Conservation (phyloP, 257 asterid genomes). For the Ligustrum vulgare region DNA sequence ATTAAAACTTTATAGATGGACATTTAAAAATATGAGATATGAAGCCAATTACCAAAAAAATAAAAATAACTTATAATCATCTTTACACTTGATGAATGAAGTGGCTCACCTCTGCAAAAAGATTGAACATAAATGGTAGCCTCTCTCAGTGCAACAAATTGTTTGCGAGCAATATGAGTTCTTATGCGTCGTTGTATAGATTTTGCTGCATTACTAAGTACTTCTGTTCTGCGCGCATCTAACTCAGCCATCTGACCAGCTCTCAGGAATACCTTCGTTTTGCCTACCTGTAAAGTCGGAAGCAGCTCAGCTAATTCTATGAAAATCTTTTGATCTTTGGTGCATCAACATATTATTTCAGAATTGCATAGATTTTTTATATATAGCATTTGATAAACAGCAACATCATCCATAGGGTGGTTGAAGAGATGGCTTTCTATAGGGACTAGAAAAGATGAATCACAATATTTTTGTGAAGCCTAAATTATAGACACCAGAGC, state of each 20-base stretch:
- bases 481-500: not conserved
- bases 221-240: constrained; percentile 95
- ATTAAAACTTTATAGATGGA: constrained; percentile 9
- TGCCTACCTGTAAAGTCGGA: constrained; percentile 68
- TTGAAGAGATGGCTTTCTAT: constrained; percentile 1
- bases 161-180: constrained; percentile 80
- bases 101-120: constrained; percentile 73
- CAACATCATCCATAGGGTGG: not conserved
- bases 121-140: constrained; percentile 79
- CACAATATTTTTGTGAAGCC: constrained; percentile 18
- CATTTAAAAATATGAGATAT: not conserved
- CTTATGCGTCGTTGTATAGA: constrained; percentile 73
- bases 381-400: not conserved
- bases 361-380: not conserved
- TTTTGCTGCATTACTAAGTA: constrained; percentile 81
- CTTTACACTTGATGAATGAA: not conserved
- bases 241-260: constrained; percentile 99
- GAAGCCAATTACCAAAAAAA: not conserved
- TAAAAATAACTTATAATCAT: not conserved
- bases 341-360: constrained; percentile 11
- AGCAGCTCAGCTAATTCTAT: constrained; percentile 20
- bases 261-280: constrained; percentile 95
- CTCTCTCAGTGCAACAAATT: constrained; percentile 56
- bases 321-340: constrained; percentile 5
- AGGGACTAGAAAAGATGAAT: not conserved